Base-by-base conservation (phyloP, 495 filamentous ascomycete species). In the Peziza echinospora region DNA sequence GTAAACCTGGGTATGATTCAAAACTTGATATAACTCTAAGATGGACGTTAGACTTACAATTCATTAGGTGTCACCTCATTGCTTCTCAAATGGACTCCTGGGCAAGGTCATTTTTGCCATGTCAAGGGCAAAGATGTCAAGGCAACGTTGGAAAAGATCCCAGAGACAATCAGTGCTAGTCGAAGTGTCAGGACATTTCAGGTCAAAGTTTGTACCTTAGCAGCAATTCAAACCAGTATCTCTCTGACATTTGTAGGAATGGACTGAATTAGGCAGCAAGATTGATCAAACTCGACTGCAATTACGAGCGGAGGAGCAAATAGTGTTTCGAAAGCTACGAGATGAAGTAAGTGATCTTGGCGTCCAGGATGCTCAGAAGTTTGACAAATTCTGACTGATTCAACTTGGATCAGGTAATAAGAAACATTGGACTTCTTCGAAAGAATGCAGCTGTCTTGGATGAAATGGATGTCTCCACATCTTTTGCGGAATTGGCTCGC, bases 391-490 rank as follows among this genome's bases (percentile, higher is more conserved):
- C n/a, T n/a, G n/a, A n/a, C n/a, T n/a, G n/a, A n/a, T n/a, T n/a
- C n/a, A n/a, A n/a, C n/a, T n/a, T n/a, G 30, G 19, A 5, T 13
- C 30, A 37, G 30, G 30, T 37, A 1, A 74, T 93, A 2, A 56
- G 69, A 10, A 81, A 82, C 51, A 68, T 97, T 6, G 71, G 87
- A 24, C 81, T 77, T 49, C 74, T 97, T 13, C 77, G 89, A 0
- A 79, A 77, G 46, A 94, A 93, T 59, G 87, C 86, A 3, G 67
- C 71, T 3, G 84, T 93, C 0, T 72, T 97, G 19, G 91, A 93
- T 58, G 82, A 92, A 61, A 70, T 97, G 4, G 89, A 97, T 60
- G 77, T 97, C 22, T 74, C 78, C 1, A 80, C 80, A 50, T 82
- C 82, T 0, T 89, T 89, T 45, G 82, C 91, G 5, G 68, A 61